phyloP scores from a whole-genome alignment of 306 rosid species.

The Ormosia emarginata region DNA sequence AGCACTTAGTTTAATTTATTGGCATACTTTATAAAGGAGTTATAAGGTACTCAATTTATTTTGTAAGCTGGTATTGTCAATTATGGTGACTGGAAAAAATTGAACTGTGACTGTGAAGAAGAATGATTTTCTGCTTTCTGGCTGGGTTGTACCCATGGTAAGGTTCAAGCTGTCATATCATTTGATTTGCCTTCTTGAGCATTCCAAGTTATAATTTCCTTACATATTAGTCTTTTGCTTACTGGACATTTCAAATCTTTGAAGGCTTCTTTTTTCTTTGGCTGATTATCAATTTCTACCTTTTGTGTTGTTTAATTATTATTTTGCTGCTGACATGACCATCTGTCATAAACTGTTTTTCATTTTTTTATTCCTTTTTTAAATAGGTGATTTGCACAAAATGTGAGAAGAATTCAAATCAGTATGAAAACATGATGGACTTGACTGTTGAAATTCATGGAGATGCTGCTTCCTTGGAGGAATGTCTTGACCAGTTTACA shows the following conservation, averaged over 20 bases:
- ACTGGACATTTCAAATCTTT: background rate
- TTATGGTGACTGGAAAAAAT: background rate
- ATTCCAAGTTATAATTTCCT: background rate
- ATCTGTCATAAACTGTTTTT: background rate
- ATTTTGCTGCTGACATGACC: slow-evolving; percentile 15
- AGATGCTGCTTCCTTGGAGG: slow-evolving; percentile 87
- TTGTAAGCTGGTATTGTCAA: background rate
- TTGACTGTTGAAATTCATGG: slow-evolving; percentile 98
- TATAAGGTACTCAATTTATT: background rate
- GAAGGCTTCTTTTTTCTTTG: background rate
- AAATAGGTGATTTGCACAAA: slow-evolving; percentile 80
- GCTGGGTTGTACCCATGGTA: background rate
- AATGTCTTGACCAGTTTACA: slow-evolving; percentile 94
- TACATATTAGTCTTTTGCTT: background rate
- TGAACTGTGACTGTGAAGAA: background rate
- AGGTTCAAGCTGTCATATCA: background rate
- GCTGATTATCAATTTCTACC: background rate
- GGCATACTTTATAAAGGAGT: background rate
- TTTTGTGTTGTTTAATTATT: background rate
- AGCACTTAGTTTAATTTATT: background rate
- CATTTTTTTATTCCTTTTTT: background rate
- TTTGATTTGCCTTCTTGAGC: background rate
- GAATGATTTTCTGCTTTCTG: background rate
- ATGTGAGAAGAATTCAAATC: slow-evolving; percentile 76
- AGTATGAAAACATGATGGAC: slow-evolving; percentile 96